Percentiles rank a stretch among this genome's conserved stretches.
Evolutionary conservation across 768 basidiomycete genomes (phyloP).

Genomic region (Arthromyces matolae): DNA sequence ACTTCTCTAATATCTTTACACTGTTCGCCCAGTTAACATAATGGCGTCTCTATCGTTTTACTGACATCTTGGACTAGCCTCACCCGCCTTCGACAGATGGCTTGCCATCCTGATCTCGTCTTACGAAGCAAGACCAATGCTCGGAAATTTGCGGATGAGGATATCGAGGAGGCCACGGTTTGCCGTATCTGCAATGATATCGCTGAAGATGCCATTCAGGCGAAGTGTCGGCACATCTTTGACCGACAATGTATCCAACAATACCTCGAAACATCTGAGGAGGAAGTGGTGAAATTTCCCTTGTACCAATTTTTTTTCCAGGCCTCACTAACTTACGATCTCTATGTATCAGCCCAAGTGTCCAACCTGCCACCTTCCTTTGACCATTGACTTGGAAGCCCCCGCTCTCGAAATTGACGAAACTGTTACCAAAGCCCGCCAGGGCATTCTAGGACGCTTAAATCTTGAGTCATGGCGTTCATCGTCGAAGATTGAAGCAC

Average conservation of each 20-base stretch:
- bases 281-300: slow-evolving; percentile 47
- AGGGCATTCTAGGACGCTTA: slow-evolving; percentile 91
- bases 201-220: slow-evolving; percentile 94
- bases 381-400: slow-evolving; percentile 95
- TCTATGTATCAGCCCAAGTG: slow-evolving; percentile 66
- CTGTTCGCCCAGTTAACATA: slow-evolving; percentile 40
- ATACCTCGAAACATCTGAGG: slow-evolving; percentile 75
- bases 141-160: slow-evolving; percentile 51
- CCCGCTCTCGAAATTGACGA: slow-evolving; percentile 85
- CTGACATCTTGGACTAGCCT: slow-evolving; percentile 45
- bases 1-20: slow-evolving; percentile 88
- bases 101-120: slow-evolving; percentile 92
- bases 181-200: slow-evolving; percentile 97
- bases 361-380: slow-evolving; percentile 87
- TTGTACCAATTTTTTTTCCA: neutral
- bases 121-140: slow-evolving; percentile 81
- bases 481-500: slow-evolving; percentile 95
- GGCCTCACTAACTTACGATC: neutral
- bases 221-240: slow-evolving; percentile 91
- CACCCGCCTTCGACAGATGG: slow-evolving; percentile 95
- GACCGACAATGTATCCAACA: slow-evolving; percentile 95
- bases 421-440: slow-evolving; percentile 48
- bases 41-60: too few relatives aligned
- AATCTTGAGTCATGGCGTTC: slow-evolving; percentile 90
- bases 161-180: slow-evolving; percentile 71